These are phyloP conservation scores for Ogataea ramenticola DNA, from an alignment of 805 yeast genomes.

Conservation along the genomic window DNA sequence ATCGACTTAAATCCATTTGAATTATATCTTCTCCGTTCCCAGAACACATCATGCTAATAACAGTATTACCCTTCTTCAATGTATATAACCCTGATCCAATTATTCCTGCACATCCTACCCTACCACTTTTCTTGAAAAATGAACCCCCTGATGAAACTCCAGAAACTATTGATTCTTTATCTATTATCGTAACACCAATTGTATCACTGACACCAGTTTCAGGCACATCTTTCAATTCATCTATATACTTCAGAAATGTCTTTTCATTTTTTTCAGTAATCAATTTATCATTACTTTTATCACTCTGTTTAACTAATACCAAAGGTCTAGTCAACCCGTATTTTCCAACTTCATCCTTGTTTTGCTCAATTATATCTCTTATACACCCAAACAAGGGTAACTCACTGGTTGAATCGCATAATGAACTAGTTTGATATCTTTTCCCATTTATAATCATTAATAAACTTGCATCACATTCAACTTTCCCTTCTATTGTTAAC, in stretches of 20 bases:
- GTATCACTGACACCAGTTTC: background rate
- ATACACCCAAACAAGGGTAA: constrained; percentile 22
- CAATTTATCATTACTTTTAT: background rate
- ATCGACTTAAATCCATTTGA: constrained; percentile 32
- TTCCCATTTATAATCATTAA: constrained; percentile 10
- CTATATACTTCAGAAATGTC: constrained; percentile 4
- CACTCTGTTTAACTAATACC: no score
- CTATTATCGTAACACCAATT: background rate
- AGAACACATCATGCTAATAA: constrained; percentile 30
- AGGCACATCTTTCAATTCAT: background rate
- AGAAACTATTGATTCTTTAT: constrained; percentile 35
- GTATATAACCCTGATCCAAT: constrained; percentile 37
- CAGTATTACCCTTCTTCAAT: constrained; percentile 9
- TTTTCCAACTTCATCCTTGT: no score
- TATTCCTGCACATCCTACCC: constrained; percentile 49
- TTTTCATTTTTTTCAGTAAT: constrained; percentile 8
- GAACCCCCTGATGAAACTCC: constrained; percentile 51
- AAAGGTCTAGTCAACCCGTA: background rate
- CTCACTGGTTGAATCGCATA: constrained; percentile 1
- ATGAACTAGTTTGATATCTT: constrained; percentile 12
- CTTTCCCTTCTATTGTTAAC: constrained; percentile 31
- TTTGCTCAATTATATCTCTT: background rate
- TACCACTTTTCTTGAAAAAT: constrained; percentile 38
- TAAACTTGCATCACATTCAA: constrained; percentile 38
- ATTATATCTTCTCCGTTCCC: constrained; percentile 55